phyloP scores from a whole-genome alignment of 768 basidiomycete genomes.

The Chalciporus piperatus region DNA sequence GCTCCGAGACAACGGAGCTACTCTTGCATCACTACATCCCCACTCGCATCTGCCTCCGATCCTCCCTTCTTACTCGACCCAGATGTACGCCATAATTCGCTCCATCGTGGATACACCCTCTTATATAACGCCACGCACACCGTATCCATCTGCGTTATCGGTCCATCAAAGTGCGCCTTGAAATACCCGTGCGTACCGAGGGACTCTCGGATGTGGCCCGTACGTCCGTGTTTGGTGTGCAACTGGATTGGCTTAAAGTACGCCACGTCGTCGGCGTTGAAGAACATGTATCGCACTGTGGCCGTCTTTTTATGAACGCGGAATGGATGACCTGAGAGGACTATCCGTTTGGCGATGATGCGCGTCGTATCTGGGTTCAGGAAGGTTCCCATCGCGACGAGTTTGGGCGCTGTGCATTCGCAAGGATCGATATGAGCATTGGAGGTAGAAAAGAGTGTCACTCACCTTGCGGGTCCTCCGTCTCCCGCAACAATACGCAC shows the following conservation, averaged over 20 bases:
- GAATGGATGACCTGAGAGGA: constrained; percentile 94
- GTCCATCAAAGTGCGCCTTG: constrained; percentile 94
- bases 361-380: constrained; percentile 88
- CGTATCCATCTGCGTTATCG: constrained; percentile 94
- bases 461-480: constrained; percentile 62
- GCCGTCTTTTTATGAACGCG: constrained; percentile 97
- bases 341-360: constrained; percentile 88
- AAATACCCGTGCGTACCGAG: constrained; percentile 98
- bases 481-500: constrained; percentile 74
- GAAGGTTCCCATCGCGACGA: constrained; percentile 90
- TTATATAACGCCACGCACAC: constrained; percentile 96
- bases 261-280: constrained; percentile 87
- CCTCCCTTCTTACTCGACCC: background rate
- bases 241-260: constrained; percentile 95
- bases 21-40: constrained; percentile 29
- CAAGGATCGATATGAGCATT: too few relatives aligned
- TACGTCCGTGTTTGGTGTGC: constrained; percentile 86
- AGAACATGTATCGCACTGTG: constrained; percentile 98
- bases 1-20: background rate
- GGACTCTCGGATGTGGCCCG: constrained; percentile 87
- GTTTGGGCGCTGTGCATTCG: constrained; percentile 56
- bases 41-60: background rate
- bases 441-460: background rate
- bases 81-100: constrained; percentile 45
- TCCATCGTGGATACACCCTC: constrained; percentile 89